Percentiles rank a stretch among this genome's conserved stretches.
Evolutionary conservation across 2,329 filamentous ascomycete species (phyloP).

Genomic region (Hypoxylon sp.): DNA sequence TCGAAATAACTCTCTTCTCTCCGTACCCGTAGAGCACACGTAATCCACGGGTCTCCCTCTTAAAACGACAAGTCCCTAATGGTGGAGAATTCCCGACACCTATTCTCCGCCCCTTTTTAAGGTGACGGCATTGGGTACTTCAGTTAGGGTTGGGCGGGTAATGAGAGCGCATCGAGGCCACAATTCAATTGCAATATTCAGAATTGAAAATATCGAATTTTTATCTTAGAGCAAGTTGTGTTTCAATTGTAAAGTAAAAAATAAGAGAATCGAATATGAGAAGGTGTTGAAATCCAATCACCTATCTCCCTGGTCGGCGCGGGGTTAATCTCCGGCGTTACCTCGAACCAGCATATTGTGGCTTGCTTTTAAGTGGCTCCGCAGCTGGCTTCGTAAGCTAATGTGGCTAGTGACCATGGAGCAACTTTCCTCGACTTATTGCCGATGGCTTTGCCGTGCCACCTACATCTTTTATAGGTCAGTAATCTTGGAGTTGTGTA

Average conservation of each 20-base stretch:
- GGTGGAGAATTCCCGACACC: conserved; percentile 25
- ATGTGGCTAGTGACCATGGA: conserved; percentile 27
- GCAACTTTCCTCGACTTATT: conserved; percentile 39
- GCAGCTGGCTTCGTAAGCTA: neutral
- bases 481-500: conserved; percentile 12
- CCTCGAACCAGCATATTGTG: conserved; percentile 5
- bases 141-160: conserved; percentile 1
- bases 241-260: conserved; percentile 34
- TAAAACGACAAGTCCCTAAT: conserved; percentile 1
- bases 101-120: conserved; percentile 26
- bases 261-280: conserved; percentile 16
- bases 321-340: conserved; percentile 36
- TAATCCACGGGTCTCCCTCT: conserved; percentile 18
- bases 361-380: conserved; percentile 20
- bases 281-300: conserved; percentile 20
- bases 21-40: conserved; percentile 19
- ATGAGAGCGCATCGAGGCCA: conserved; percentile 19
- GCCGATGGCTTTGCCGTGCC: conserved; percentile 44
- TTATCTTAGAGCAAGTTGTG: conserved; percentile 5
- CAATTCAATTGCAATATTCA: neutral
- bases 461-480: conserved; percentile 18
- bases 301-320: conserved; percentile 20
- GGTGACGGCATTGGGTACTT: conserved; percentile 26
- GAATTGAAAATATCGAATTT: conserved; percentile 3
- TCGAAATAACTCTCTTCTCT: conserved; percentile 13